Percentiles rank a stretch among this genome's conserved stretches.
phyloP scores from a whole-genome alignment of 768 basidiomycete genomes.

The Mrakia gelida region DNA sequence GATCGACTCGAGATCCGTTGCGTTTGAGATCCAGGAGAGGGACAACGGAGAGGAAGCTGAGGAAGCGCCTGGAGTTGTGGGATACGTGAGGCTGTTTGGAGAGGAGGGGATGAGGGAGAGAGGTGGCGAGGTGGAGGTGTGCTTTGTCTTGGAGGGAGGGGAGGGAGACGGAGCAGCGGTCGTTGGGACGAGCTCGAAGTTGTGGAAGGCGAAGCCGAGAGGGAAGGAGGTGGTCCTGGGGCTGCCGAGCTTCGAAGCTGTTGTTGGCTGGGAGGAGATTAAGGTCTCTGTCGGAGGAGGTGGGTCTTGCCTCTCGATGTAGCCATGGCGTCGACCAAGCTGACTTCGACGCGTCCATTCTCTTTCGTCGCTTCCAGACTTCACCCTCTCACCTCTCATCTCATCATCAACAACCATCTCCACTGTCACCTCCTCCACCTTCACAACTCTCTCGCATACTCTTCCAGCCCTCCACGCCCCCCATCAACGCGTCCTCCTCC shows the following conservation, averaged over 20 bases:
- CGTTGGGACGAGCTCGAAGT: neutral
- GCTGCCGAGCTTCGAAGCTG: conserved; percentile 22
- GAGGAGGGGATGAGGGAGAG: conserved; percentile 15
- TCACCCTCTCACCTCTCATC: neutral
- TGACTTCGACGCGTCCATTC: neutral
- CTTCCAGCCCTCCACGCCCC: conserved; percentile 1
- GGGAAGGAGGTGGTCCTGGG: neutral
- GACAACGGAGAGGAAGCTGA: neutral
- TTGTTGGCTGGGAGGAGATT: neutral
- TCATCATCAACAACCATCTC: neutral
- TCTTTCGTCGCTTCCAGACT: neutral
- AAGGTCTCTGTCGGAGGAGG: neutral
- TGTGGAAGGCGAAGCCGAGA: neutral
- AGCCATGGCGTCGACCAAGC: neutral
- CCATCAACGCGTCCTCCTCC: conserved; percentile 1
- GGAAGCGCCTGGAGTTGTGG: conserved; percentile 18
- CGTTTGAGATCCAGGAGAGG: conserved; percentile 10
- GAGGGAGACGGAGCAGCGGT: neutral
- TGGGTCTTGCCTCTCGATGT: neutral
- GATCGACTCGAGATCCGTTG: conserved; percentile 1
- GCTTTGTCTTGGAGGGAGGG: neutral
- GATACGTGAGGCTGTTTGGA: conserved; percentile 9
- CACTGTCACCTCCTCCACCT: neutral
- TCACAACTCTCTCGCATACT: conserved; percentile 7
- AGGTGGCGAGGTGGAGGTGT: conserved; percentile 10